A percentile compares a stretch with the other conserved stretches of the same genome.
Evolutionary conservation across 805 yeast species (phyloP).

Genomic region (Metschnikowia baotianmanensis): DNA sequence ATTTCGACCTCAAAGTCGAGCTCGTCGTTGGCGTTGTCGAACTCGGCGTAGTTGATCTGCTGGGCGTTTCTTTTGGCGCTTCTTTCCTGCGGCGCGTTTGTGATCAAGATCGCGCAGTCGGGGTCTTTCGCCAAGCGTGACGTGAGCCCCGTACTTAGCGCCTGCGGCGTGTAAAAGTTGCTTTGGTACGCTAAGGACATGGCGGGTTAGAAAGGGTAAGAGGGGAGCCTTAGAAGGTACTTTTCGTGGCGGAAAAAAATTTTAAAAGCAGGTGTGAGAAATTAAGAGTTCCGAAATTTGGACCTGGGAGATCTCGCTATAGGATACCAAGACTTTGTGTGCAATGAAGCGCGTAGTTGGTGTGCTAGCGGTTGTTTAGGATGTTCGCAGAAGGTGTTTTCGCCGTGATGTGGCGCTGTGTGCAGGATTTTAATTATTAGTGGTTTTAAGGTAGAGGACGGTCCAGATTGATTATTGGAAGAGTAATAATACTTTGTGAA

Average conservation of each 20-base stretch:
- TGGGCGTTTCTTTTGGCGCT: slow-evolving; percentile 69
- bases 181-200: slow-evolving; percentile 16
- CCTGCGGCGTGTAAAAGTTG: slow-evolving; percentile 60
- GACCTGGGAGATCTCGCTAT: too few relatives aligned
- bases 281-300: too few relatives aligned
- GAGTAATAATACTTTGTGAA: too few relatives aligned
- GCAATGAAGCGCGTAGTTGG: too few relatives aligned
- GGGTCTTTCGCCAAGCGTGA: slow-evolving; percentile 66
- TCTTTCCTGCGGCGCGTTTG: slow-evolving; percentile 71
- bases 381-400: too few relatives aligned
- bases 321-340: too few relatives aligned
- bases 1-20: slow-evolving; percentile 31
- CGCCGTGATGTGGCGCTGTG: too few relatives aligned
- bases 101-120: slow-evolving; percentile 66
- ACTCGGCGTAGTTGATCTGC: slow-evolving; percentile 80
- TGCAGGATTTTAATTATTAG: too few relatives aligned
- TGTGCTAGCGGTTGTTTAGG: too few relatives aligned
- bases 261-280: too few relatives aligned
- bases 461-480: too few relatives aligned
- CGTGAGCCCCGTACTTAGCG: slow-evolving; percentile 69
- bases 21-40: slow-evolving; percentile 59
- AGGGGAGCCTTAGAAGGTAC: not conserved
- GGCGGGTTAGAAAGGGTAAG: not conserved
- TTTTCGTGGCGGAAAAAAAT: not conserved
- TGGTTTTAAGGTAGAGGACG: too few relatives aligned